Evolutionary conservation across 345 rosid genomes (phyloP).

Genomic region (Draba incana): DNA sequence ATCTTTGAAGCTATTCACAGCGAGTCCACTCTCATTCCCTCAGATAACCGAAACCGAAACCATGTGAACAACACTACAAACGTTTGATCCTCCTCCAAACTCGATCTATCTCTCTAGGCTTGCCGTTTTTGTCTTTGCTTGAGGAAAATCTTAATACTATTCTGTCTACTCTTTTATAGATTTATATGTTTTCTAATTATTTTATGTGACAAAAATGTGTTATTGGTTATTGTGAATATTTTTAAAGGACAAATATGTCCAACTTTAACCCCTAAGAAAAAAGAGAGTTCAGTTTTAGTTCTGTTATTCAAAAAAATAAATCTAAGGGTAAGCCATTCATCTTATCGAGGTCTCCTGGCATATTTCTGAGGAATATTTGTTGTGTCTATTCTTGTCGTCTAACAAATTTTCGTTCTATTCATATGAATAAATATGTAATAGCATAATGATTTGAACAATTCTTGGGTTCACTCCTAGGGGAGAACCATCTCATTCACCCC

Average conservation of each 20-base stretch:
- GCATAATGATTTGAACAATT: constrained; percentile 28
- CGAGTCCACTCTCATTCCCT: not conserved
- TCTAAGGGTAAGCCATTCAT: not conserved
- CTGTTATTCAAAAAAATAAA: not conserved
- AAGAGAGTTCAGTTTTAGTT: too few species aligned
- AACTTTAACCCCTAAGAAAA: too few species aligned
- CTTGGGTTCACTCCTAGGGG: too few species aligned
- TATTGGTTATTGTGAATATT: too few species aligned
- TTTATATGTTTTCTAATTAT: not conserved
- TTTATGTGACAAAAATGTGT: too few species aligned
- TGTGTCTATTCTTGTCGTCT: constrained; percentile 36
- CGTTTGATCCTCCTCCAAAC: constrained; percentile 24
- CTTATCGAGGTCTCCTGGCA: constrained; percentile 28
- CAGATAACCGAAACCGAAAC: constrained; percentile 6
- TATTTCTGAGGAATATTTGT: constrained; percentile 33
- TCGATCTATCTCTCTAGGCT: constrained; percentile 10
- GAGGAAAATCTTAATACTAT: constrained; percentile 17
- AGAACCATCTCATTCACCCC: too few species aligned
- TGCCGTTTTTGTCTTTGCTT: not conserved
- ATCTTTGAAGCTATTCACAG: constrained; percentile 1
- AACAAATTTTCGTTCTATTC: constrained; percentile 19
- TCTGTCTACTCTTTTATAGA: not conserved
- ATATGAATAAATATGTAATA: constrained; percentile 27
- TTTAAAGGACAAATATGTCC: too few species aligned
- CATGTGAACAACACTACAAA: constrained; percentile 22